A percentile compares a stretch with the other conserved stretches of the same genome.
phyloP scores from a whole-genome alignment of 2,329 filamentous ascomycete genomes.

The Grosmannia clavigera region DNA sequence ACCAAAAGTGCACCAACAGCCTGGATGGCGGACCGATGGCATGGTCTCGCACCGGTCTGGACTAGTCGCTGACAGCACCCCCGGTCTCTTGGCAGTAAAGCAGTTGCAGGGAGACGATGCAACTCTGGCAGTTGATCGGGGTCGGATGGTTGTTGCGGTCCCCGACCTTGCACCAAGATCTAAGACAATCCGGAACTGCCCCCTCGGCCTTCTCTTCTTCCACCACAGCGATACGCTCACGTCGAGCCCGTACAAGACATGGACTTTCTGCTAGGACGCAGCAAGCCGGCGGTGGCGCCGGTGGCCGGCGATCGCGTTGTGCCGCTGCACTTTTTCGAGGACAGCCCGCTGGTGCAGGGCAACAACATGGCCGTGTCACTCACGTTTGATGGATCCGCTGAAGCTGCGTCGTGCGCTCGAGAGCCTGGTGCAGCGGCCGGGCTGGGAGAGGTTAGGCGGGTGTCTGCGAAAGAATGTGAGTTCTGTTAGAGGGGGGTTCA shows the following conservation, averaged over 20 bases:
- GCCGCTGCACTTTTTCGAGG: neutral
- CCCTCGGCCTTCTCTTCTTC: neutral
- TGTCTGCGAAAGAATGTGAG: neutral
- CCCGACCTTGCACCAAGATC: too few species aligned
- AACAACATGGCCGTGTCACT: neutral
- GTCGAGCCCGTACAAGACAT: neutral
- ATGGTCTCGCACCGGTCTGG: too few species aligned
- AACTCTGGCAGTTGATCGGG: too few species aligned
- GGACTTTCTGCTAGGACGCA: neutral
- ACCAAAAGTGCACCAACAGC: too few species aligned
- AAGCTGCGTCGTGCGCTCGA: neutral
- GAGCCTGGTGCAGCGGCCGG: neutral
- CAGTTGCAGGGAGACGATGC: too few species aligned
- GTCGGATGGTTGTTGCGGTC: too few species aligned
- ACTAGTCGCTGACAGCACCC: too few species aligned
- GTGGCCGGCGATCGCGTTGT: neutral
- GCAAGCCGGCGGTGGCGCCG: neutral
- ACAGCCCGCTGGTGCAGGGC: neutral
- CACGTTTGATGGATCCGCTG: neutral
- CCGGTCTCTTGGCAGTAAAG: too few species aligned
- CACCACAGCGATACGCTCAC: too few species aligned
- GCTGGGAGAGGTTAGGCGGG: neutral
- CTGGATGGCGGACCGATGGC: too few species aligned
- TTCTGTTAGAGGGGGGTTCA: neutral
- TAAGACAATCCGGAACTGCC: too few species aligned